Percentiles rank a stretch among this genome's conserved stretches.
These are phyloP conservation scores for Aureobasidium vineae DNA, from an alignment of 2,329 filamentous ascomycete genomes.

Conservation along the genomic window DNA sequence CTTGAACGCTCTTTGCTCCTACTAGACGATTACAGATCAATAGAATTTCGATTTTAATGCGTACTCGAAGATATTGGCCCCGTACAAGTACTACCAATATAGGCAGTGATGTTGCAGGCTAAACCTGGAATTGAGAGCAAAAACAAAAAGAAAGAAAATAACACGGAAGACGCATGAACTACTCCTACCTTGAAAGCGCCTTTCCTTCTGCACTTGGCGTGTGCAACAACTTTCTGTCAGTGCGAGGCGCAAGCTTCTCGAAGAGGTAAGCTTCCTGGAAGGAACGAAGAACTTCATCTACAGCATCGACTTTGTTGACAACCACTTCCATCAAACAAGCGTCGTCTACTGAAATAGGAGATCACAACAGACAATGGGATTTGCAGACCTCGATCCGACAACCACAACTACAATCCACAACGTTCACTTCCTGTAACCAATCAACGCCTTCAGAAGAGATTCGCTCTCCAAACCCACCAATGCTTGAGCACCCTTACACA, in stretches of 20 bases:
- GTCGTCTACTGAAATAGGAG: background rate
- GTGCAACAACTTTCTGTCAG: too few relatives aligned
- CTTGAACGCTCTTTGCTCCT: background rate
- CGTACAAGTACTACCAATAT: background rate
- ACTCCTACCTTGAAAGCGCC: background rate
- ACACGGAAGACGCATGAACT: background rate
- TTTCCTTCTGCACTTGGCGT: background rate
- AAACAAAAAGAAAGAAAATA: background rate
- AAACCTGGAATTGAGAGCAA: background rate
- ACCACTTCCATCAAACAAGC: background rate
- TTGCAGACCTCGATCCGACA: background rate
- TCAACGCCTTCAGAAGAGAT: background rate
- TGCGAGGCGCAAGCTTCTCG: background rate
- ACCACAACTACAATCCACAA: background rate
- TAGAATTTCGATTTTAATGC: background rate
- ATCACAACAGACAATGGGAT: background rate
- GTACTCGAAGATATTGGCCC: background rate
- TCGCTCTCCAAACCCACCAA: background rate
- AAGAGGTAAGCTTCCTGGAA: background rate
- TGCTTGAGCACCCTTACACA: background rate
- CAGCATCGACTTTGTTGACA: background rate
- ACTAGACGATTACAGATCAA: conserved; percentile 7
- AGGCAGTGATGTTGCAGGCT: background rate
- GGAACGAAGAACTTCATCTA: background rate
- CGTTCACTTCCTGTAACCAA: background rate